Base-by-base conservation (phyloP, 2,329 filamentous ascomycete species). In the Epichloe brachyelytri region DNA sequence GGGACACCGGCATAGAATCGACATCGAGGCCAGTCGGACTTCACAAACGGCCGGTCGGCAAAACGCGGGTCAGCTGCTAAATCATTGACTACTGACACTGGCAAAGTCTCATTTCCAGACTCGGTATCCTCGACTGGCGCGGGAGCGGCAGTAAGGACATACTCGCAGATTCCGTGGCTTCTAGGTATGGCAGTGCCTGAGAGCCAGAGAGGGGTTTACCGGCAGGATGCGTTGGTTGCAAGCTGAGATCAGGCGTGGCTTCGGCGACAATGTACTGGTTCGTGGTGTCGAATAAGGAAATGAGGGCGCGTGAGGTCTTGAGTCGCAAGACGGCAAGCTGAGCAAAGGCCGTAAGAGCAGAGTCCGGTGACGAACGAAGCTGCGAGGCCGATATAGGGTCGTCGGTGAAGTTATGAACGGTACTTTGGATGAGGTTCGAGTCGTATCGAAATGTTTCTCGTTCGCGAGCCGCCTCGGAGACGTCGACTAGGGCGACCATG, bases 181-280 rank as follows among this genome's bases (percentile, higher is more conserved):
- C 59, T 56, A 8, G 59, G 59, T n/a, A 61, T 58, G 22, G 55
- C 55, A 2, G 51, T 53, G 22, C 58, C 58, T 34, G 57, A 59
- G 20, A 59, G 54, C 48, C 46, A 53, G 7, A 61, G 54, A n/a
- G 33, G 41, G 5, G 36, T n/a, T 38, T 2, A 6, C 26, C 26
- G 15, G 50, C 50, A 20, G 20, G 6, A n/a, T 22, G 40, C 11
- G 22, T 12, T 36, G 43, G 39, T 38, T 39, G 44, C 39, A 53
- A 50, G 17, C 50, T 34, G 10, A 54, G 41, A 6, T 43, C 38
- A 5, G 53, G 51, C 2, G 71, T 72, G 6, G 71, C 70, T 53
- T 77, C 73, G 46, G 72, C 71, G 19, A 77, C 59, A 26, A 76
- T 60, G 50, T 75, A 66, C 54, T 77, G 72, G 49, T 66, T 58